These are phyloP conservation scores for Cephalotrichum gorgonifer DNA, from an alignment of 2,329 filamentous ascomycete genomes.

Conservation along the genomic window DNA sequence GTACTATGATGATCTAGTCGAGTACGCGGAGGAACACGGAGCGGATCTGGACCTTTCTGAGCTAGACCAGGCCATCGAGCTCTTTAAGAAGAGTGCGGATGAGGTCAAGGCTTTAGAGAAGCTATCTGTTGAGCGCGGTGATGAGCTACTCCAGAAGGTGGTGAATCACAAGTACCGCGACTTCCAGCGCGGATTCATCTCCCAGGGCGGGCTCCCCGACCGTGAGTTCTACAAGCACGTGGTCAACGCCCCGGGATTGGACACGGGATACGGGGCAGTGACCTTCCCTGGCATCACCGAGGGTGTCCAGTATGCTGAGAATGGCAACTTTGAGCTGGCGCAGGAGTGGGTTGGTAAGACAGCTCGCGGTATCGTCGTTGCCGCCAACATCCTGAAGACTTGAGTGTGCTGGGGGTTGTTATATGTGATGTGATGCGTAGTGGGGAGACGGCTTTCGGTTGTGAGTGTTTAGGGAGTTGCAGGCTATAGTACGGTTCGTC, in stretches of 20 bases:
- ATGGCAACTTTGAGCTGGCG: not conserved
- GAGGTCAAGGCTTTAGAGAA: slow-evolving; percentile 21
- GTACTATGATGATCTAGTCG: slow-evolving; percentile 25
- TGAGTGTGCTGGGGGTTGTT: no score
- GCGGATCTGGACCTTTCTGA: slow-evolving; percentile 24
- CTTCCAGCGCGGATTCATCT: slow-evolving; percentile 37
- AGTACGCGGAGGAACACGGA: slow-evolving; percentile 19
- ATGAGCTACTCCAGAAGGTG: slow-evolving; percentile 20
- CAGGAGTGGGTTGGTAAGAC: slow-evolving; percentile 24
- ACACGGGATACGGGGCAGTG: slow-evolving; percentile 31
- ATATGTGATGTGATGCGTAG: no score
- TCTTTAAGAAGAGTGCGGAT: slow-evolving; percentile 21
- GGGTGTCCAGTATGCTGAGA: slow-evolving; percentile 43
- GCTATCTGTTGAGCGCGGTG: slow-evolving; percentile 15
- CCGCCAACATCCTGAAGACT: slow-evolving; percentile 22
- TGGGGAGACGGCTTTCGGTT: no score
- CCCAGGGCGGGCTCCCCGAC: slow-evolving; percentile 32
- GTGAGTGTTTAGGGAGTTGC: no score
- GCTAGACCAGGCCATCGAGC: slow-evolving; percentile 25
- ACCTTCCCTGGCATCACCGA: slow-evolving; percentile 52
- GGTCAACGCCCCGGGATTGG: slow-evolving; percentile 34
- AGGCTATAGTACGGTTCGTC: no score
- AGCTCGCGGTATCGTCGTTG: slow-evolving; percentile 20
- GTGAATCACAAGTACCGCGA: slow-evolving; percentile 36
- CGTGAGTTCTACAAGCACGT: slow-evolving; percentile 35